phyloP scores from a whole-genome alignment of 176 grass and related monocot genomes.

The Thinopyrum elongatum region DNA sequence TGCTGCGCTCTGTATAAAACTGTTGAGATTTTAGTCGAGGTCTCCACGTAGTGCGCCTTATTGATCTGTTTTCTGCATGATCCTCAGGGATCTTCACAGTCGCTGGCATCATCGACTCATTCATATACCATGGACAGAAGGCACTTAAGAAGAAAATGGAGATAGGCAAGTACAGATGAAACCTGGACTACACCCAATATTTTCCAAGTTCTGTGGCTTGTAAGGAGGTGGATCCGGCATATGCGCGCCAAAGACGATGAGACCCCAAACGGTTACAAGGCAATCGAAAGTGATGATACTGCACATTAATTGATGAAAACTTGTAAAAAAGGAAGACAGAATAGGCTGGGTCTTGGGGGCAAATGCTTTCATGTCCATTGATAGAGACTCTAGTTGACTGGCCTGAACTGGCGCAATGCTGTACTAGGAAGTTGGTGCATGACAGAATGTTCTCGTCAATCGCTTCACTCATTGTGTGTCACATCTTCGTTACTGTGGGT shows the following conservation, averaged over 20 bases:
- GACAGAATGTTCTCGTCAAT: conserved; percentile 22
- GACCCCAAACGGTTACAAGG: not conserved
- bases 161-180: conserved; percentile 84
- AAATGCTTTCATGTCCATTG: conserved; percentile 21
- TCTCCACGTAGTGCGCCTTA: not conserved
- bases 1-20: not conserved
- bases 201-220: conserved; percentile 33
- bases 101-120: conserved; percentile 93
- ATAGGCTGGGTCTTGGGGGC: not conserved
- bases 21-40: not conserved
- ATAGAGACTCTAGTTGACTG: conserved; percentile 11
- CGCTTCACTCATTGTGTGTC: not conserved
- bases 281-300: conserved; percentile 10
- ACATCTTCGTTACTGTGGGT: not conserved
- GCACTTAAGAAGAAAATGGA: conserved; percentile 95
- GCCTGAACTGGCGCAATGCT: conserved; percentile 10
- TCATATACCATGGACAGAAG: conserved; percentile 91
- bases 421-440: conserved; percentile 8
- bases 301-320: conserved; percentile 21
- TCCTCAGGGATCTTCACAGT: conserved; percentile 88
- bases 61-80: not conserved
- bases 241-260: conserved; percentile 16
- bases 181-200: not conserved
- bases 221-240: not conserved
- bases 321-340: conserved; percentile 44